Conservation (phyloP, 768 basidiomycete species). For the Naganishia antarctica region DNA sequence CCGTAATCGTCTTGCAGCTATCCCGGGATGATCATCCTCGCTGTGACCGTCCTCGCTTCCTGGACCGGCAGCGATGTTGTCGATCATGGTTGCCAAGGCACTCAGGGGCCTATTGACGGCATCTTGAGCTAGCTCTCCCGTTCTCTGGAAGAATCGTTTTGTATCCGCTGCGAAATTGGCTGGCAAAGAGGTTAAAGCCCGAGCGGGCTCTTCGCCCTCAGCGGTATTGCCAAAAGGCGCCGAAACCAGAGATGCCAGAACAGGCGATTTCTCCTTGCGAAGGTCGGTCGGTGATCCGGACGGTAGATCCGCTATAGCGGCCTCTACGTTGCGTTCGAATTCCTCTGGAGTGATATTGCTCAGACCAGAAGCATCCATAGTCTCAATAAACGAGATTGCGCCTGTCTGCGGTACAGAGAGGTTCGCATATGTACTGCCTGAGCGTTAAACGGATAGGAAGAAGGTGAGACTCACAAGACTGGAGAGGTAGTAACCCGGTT, state of each 20-base stretch:
- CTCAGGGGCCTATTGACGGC: slow-evolving; percentile 84
- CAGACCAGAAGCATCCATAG: slow-evolving; percentile 90
- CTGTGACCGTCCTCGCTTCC: slow-evolving; percentile 75
- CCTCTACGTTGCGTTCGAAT: slow-evolving; percentile 75
- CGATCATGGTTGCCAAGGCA: slow-evolving; percentile 81
- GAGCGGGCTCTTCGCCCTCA: slow-evolving; percentile 79
- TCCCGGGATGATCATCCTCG: slow-evolving; percentile 53
- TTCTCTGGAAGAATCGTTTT: slow-evolving; percentile 75
- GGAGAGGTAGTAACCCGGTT: slow-evolving; percentile 94
- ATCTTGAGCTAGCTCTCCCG: slow-evolving; percentile 60
- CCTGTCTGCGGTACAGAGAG: slow-evolving; percentile 63
- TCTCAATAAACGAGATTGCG: slow-evolving; percentile 94
- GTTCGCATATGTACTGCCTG: not conserved
- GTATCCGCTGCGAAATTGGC: slow-evolving; percentile 64
- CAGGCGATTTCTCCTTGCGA: slow-evolving; percentile 64
- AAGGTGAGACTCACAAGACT: slow-evolving; percentile 64
- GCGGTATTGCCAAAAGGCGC: slow-evolving; percentile 26
- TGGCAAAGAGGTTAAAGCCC: slow-evolving; percentile 63
- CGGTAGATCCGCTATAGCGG: slow-evolving; percentile 56
- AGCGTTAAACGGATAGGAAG: not conserved
- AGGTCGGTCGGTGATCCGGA: slow-evolving; percentile 75
- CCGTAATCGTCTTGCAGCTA: not conserved
- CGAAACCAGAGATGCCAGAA: slow-evolving; percentile 46
- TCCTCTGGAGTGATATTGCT: slow-evolving; percentile 92
- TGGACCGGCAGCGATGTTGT: slow-evolving; percentile 60